phyloP scores from a whole-genome alignment of 23 red algal genomes.

The Agarophyton chilense region DNA sequence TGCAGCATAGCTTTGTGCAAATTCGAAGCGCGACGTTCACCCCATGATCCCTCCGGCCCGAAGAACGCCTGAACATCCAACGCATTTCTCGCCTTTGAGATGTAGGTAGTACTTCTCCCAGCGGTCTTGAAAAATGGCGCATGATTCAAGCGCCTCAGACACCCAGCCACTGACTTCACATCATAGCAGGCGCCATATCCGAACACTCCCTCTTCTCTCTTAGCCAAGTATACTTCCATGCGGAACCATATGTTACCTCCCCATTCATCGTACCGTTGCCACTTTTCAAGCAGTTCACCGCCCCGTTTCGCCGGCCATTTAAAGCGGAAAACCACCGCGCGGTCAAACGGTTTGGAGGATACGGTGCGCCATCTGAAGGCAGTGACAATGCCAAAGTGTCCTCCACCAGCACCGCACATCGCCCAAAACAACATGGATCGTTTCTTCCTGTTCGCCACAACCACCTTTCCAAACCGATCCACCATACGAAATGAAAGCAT shows the following conservation, averaged over 20 bases:
- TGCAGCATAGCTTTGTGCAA: constrained; percentile 40
- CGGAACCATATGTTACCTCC: constrained; percentile 62
- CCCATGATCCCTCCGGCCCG: constrained; percentile 58
- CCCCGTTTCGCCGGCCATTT: background rate
- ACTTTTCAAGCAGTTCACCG: constrained; percentile 52
- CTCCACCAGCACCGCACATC: constrained; percentile 49
- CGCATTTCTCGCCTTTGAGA: constrained; percentile 36
- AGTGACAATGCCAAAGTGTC: constrained; percentile 57
- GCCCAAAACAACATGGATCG: constrained; percentile 40
- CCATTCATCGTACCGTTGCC: constrained; percentile 51
- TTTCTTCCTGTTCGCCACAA: background rate
- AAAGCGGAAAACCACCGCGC: constrained; percentile 42
- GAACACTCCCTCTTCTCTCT: background rate
- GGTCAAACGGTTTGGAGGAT: constrained; percentile 10
- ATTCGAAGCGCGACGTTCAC: background rate
- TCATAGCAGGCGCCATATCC: constrained; percentile 61
- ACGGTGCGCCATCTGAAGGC: constrained; percentile 18
- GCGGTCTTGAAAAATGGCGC: constrained; percentile 53
- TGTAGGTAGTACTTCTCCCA: background rate
- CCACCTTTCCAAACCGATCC: constrained; percentile 27
- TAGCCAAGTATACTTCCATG: constrained; percentile 35
- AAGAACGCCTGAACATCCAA: constrained; percentile 61
- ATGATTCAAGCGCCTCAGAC: constrained; percentile 15
- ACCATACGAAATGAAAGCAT: constrained; percentile 37
- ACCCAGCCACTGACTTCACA: constrained; percentile 11